Conservation (phyloP, 2,329 filamentous ascomycete species). For the Nigrospora oryzae region DNA sequence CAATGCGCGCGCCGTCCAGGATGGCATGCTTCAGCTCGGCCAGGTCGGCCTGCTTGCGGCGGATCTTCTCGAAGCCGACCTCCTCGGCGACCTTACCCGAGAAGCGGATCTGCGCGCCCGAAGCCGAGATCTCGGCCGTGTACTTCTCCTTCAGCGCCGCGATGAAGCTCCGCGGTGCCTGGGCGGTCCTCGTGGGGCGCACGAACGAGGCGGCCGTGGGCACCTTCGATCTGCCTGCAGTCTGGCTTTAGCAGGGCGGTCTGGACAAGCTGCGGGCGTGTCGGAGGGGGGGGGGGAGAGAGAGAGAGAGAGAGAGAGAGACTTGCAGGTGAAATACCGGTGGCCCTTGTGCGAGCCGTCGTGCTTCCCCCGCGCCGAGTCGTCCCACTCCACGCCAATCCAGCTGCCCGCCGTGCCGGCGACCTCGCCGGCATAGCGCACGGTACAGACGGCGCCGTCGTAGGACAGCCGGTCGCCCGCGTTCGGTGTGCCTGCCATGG, state of each 20-base stretch:
- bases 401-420: conserved; percentile 69
- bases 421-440: conserved; percentile 74
- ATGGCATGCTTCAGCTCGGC: conserved; percentile 73
- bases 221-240: conserved; percentile 48
- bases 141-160: conserved; percentile 80
- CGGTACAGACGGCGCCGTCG: conserved; percentile 68
- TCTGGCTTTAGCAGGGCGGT: background rate
- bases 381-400: conserved; percentile 97
- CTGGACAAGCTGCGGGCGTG: background rate
- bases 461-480: conserved; percentile 75
- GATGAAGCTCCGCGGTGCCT: conserved; percentile 64
- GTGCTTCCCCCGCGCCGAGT: conserved; percentile 79
- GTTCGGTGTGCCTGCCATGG: conserved; percentile 20
- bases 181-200: conserved; percentile 63
- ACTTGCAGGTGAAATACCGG: conserved; percentile 75
- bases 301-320: background rate
- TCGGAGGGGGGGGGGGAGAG: no score
- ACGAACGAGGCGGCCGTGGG: conserved; percentile 79
- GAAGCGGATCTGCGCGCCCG: conserved; percentile 51
- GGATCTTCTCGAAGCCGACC: conserved; percentile 90
- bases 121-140: conserved; percentile 45
- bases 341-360: conserved; percentile 72
- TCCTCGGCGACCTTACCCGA: conserved; percentile 85
- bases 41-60: conserved; percentile 67
- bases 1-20: conserved; percentile 67